phyloP scores from a whole-genome alignment of 73 alveolate genomes.

The Effrenium voratum region DNA sequence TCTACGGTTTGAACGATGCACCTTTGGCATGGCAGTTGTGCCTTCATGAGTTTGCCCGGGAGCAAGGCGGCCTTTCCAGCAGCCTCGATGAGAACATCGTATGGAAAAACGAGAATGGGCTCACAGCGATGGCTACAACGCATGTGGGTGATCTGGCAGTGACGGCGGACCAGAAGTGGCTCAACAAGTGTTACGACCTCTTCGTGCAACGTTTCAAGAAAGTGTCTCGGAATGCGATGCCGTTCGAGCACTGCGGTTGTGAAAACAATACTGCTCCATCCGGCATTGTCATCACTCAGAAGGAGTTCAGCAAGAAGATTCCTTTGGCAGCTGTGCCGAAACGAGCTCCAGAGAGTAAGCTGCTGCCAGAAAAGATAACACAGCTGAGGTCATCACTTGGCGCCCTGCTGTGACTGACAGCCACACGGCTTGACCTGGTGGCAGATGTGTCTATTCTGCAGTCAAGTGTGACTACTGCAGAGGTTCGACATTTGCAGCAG shows the following conservation, averaged over 20 bases:
- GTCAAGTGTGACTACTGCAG: background rate
- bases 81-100: background rate
- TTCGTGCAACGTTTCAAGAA: background rate
- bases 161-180: background rate
- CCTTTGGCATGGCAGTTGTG: constrained; percentile 50
- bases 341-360: background rate
- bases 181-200: background rate
- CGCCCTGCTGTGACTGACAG: constrained; percentile 14
- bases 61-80: background rate
- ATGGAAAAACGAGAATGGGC: background rate
- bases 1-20: constrained; percentile 44
- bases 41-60: background rate
- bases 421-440: constrained; percentile 14
- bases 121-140: background rate
- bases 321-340: background rate
- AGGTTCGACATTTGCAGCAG: background rate
- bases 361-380: background rate
- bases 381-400: background rate
- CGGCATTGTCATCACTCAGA: background rate
- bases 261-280: background rate
- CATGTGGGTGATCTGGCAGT: constrained; percentile 34
- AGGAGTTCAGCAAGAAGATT: background rate
- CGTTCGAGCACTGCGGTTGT: constrained; percentile 17
- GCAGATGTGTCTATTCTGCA: background rate
- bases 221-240: background rate